Base-by-base conservation (phyloP, 768 basidiomycete genomes). In the Calvatia gigantea region DNA sequence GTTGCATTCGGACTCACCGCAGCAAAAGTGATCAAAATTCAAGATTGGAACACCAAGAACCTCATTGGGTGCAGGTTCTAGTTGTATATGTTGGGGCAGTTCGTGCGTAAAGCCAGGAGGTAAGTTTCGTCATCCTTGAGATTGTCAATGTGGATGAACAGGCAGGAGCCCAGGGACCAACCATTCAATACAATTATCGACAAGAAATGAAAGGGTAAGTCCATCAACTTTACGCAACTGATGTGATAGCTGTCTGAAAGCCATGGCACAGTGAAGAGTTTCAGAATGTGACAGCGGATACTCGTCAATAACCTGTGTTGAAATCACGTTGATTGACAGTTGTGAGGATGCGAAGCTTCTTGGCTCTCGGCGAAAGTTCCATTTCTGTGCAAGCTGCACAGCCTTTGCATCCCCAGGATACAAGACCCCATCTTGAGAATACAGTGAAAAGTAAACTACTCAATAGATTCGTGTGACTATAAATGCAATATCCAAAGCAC, bases 101-200 rank as follows among this genome's bases (percentile, higher is more conserved):
- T 94, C 91, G 63, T 86, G 86, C 0, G 75, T 78, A 67, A 93
- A 93, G 6, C 89, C 89, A 1, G 86, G 79, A 6, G 92, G 91
- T 6, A 92, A n/a, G 69, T 65, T 83, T 84, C 9, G 86, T 86
- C 79, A 92, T 86, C 89, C 89, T 48, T 48, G 6, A 38, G 29
- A 53, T 37, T 25, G 21, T 48, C 39, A 17, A 57, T 27, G 25
- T 11, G 7, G 6, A 33, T 28, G 15, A 4, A 29, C 43, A 35
- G 19, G 28, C 14, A 12, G 33, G 29, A 32, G 17, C 7, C 9
- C 8, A 32, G 25, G 21, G 46, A 32, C 46, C 7, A 21, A 48
- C 90, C 91, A 92, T 85, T 93, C 91, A 32, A 91, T 83, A 54
- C 69, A 76, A 61, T 91, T 89, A 65, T 91, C 89, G 27, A 91